A percentile compares a stretch with the other conserved stretches of the same genome.
phyloP scores from a whole-genome alignment of 73 alveolate genomes.

The Paraurostyla sp. region DNA sequence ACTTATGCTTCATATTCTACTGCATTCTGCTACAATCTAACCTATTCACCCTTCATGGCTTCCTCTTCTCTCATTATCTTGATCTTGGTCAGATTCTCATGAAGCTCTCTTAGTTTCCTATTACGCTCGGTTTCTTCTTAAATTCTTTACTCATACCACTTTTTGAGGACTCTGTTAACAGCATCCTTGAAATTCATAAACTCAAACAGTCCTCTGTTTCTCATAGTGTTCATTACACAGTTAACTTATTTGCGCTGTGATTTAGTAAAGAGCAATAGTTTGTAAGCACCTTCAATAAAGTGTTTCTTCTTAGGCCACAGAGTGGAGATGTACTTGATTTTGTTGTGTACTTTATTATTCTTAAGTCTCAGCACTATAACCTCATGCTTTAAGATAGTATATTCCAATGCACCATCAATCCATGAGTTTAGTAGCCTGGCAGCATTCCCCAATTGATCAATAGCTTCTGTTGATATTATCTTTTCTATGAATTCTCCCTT shows the following conservation, averaged over 20 bases:
- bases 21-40: neutral
- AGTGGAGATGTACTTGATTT: slow-evolving; percentile 54
- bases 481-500: slow-evolving; percentile 71
- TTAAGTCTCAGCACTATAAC: slow-evolving; percentile 68
- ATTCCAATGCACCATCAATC: slow-evolving; percentile 77
- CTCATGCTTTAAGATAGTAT: slow-evolving; percentile 75
- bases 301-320: slow-evolving; percentile 71
- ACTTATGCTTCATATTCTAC: neutral
- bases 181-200: slow-evolving; percentile 63
- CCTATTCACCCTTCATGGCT: neutral
- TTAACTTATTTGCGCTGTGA: slow-evolving; percentile 41
- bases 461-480: slow-evolving; percentile 32
- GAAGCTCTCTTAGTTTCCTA: slow-evolving; percentile 33
- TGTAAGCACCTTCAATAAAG: slow-evolving; percentile 76
- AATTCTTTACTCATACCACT: slow-evolving; percentile 38
- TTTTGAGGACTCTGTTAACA: slow-evolving; percentile 56
- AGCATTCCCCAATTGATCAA: slow-evolving; percentile 59
- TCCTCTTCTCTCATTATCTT: slow-evolving; percentile 39
- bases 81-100: slow-evolving; percentile 46
- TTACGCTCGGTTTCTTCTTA: slow-evolving; percentile 47
- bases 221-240: slow-evolving; percentile 44
- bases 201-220: slow-evolving; percentile 42
- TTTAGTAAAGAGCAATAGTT: slow-evolving; percentile 68
- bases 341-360: slow-evolving; percentile 54
- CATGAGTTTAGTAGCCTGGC: slow-evolving; percentile 75